Conservation (phyloP, 2,329 filamentous ascomycete species). For the Alternaria sp. region DNA sequence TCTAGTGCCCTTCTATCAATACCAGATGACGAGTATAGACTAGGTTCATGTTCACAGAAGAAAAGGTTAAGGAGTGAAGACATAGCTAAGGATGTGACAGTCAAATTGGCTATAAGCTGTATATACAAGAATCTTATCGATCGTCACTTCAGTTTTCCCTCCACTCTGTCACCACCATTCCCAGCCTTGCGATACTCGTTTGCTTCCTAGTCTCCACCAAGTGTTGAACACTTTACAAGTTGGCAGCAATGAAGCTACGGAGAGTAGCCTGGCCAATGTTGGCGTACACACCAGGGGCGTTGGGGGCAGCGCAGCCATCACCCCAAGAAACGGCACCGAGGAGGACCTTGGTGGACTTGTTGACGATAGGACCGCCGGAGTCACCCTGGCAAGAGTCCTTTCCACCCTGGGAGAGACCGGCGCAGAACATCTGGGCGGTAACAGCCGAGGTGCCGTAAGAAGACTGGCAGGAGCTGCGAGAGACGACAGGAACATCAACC, state of each 20-base stretch:
- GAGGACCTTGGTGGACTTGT: slow-evolving; percentile 10
- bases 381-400: slow-evolving; percentile 45
- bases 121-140: neutral
- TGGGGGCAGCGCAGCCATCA: slow-evolving; percentile 27
- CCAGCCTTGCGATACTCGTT: neutral
- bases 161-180: neutral
- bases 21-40: neutral
- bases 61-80: neutral
- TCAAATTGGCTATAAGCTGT: neutral
- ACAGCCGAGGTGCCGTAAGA: slow-evolving; percentile 23
- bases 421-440: slow-evolving; percentile 37
- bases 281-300: slow-evolving; percentile 35
- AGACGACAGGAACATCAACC: slow-evolving; percentile 36
- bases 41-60: neutral
- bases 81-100: neutral
- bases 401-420: slow-evolving; percentile 28
- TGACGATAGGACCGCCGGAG: slow-evolving; percentile 34
- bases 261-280: slow-evolving; percentile 11
- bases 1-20: neutral
- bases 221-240: neutral
- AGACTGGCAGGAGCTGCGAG: slow-evolving; percentile 28
- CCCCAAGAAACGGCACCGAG: slow-evolving; percentile 14
- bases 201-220: neutral
- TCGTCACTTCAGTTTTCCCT: neutral
- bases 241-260: neutral